Evolutionary conservation across 192 early-diverging fungal species (phyloP).

Genomic region (Gonapodya prolifera): DNA sequence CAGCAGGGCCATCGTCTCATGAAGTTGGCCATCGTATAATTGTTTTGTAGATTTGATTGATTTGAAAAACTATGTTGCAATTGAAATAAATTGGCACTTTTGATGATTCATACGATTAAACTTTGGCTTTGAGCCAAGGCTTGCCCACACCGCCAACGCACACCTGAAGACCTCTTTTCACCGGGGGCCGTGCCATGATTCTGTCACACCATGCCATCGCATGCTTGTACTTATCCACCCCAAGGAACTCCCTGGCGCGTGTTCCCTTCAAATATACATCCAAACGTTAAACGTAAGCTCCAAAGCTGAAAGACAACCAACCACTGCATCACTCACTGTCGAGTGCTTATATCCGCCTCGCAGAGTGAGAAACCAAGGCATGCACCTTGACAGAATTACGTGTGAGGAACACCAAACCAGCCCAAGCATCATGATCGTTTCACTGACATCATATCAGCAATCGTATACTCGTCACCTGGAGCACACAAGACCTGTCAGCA

Average conservation of each 20-base stretch:
- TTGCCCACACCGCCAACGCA: neutral
- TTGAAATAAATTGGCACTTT: neutral
- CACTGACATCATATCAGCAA: neutral
- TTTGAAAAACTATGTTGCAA: neutral
- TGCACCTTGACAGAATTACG: neutral
- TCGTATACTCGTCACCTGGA: neutral
- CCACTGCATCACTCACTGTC: neutral
- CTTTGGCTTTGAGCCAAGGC: neutral
- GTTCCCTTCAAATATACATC: neutral
- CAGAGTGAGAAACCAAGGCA: neutral
- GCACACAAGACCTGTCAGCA: too few relatives aligned
- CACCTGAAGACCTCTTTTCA: neutral
- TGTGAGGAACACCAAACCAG: neutral
- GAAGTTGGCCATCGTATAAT: neutral
- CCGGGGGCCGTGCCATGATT: neutral
- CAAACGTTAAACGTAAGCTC: neutral
- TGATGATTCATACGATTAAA: neutral
- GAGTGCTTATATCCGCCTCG: neutral
- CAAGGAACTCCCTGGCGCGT: neutral
- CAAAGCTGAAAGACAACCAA: too few relatives aligned
- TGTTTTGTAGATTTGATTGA: neutral
- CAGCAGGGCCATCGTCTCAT: neutral
- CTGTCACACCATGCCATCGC: neutral
- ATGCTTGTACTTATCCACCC: neutral
- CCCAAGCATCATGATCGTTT: too few relatives aligned